Percentiles rank a stretch among this genome's conserved stretches.
Conservation (phyloP, 257 asterid genomes). For the Solanum lignicaule region DNA sequence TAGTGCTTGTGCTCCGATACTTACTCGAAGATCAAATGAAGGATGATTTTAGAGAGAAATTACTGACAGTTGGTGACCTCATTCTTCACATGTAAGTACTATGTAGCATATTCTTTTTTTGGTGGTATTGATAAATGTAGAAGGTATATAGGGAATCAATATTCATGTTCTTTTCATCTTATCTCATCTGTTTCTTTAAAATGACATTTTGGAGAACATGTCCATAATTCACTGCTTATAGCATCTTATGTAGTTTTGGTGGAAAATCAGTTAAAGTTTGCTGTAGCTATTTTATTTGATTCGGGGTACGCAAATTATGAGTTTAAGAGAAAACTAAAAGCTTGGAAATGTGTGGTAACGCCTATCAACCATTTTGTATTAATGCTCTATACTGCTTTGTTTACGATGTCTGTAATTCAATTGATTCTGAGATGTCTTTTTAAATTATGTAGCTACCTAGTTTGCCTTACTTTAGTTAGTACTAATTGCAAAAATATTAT, state of each 20-base stretch:
- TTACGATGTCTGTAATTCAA: too few relatives aligned
- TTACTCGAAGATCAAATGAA: constrained; percentile 74
- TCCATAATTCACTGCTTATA: background rate
- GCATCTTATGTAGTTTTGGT: background rate
- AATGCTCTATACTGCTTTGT: too few relatives aligned
- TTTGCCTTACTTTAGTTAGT: background rate
- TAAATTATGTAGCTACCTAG: background rate
- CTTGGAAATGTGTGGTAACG: too few relatives aligned
- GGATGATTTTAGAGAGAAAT: constrained; percentile 76
- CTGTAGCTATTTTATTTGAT: background rate
- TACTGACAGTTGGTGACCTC: constrained; percentile 80
- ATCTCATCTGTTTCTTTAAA: background rate
- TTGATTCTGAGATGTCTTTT: too few relatives aligned
- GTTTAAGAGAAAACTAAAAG: too few relatives aligned
- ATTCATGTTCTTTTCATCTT: background rate
- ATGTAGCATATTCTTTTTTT: background rate
- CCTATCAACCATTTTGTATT: too few relatives aligned
- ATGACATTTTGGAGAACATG: background rate
- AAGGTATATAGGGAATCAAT: background rate
- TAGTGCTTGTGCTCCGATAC: constrained; percentile 85
- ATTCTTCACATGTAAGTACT: constrained; percentile 84
- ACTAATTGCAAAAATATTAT: background rate
- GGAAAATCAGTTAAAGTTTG: background rate
- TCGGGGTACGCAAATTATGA: too few relatives aligned
- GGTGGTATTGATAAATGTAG: background rate